Base-by-base conservation (phyloP, 1,139 yeast genomes). In the Sugiyamaella paludigena region DNA sequence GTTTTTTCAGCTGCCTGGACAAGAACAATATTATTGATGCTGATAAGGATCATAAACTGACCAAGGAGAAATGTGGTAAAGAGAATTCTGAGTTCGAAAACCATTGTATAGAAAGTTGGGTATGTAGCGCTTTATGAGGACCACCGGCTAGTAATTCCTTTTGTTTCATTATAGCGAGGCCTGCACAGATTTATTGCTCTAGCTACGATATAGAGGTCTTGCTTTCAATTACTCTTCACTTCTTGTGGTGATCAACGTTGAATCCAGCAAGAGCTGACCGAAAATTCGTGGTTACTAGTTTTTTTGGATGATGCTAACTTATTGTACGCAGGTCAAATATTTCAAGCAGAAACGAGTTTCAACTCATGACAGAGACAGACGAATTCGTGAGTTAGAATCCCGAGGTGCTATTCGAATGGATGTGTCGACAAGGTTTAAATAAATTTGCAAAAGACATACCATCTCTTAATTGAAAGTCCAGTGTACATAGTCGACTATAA, bases 101-200 rank as follows among this genome's bases (percentile, higher is more conserved):
- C 12, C 76, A 78, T 56, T 83, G 89, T 62, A 80, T 81, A n/a
- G 73, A 74, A 27, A 76, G 83, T 49, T 83, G 89, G 89, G 81
- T 80, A 52, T 27, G 63, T 49, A 19, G 8, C 30, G 12, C n/a
- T n/a, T n/a, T n/a, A n/a, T n/a, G n/a, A n/a, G n/a, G 40, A 11
- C 34, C 4, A 8, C 30, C 10, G 30, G 11, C 38, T 36, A n/a
- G n/a, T n/a, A n/a, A n/a, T n/a, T n/a, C n/a, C n/a, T n/a, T n/a
- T n/a, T n/a, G n/a, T n/a, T n/a, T n/a, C n/a, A n/a, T n/a, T n/a
- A n/a, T n/a, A n/a, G n/a, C n/a, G n/a, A n/a, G n/a, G n/a, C n/a
- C n/a, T n/a, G n/a, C n/a, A n/a, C n/a, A n/a, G n/a, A n/a, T n/a
- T n/a, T n/a, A n/a, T n/a, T n/a, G n/a, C n/a, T n/a, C n/a, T n/a